These are phyloP conservation scores for Chaetomidium leptoderma DNA, from an alignment of 495 filamentous ascomycete species.

Conservation along the genomic window DNA sequence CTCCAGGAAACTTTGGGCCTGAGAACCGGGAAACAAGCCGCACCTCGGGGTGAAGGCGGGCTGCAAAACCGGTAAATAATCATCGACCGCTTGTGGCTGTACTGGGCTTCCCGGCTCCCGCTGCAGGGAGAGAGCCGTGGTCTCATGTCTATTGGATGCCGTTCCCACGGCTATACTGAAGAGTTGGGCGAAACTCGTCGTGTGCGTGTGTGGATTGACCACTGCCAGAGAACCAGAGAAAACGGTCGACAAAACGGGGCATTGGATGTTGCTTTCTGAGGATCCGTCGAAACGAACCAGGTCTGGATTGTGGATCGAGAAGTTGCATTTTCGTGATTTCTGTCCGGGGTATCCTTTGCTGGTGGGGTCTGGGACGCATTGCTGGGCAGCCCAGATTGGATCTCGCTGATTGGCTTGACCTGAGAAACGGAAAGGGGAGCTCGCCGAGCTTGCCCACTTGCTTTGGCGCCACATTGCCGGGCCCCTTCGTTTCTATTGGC, in stretches of 20 bases:
- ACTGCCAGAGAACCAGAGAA: background rate
- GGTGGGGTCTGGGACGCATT: background rate
- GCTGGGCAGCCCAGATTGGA: background rate
- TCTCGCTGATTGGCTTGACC: background rate
- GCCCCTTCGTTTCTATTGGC: constrained; percentile 3
- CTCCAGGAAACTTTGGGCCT: constrained; percentile 1
- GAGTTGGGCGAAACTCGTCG: too few relatives aligned
- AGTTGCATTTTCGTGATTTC: constrained; percentile 1
- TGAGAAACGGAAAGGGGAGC: background rate
- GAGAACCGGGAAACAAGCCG: constrained; percentile 11
- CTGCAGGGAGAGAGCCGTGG: background rate
- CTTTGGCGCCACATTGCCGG: constrained; percentile 6
- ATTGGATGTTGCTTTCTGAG: background rate
- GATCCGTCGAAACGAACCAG: background rate
- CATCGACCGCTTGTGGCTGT: background rate
- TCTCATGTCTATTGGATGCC: constrained; percentile 13
- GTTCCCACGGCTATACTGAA: too few relatives aligned
- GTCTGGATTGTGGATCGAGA: background rate
- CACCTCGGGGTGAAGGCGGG: constrained; percentile 1
- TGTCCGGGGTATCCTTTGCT: background rate
- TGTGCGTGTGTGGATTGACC: background rate
- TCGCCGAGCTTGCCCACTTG: too few relatives aligned
- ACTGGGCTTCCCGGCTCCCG: background rate
- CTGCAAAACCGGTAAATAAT: constrained; percentile 6
- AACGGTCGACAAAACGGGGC: background rate